These are phyloP conservation scores for Phytophthora citrophthora DNA, from an alignment of 352 stramenopile genomes.

Conservation along the genomic window DNA sequence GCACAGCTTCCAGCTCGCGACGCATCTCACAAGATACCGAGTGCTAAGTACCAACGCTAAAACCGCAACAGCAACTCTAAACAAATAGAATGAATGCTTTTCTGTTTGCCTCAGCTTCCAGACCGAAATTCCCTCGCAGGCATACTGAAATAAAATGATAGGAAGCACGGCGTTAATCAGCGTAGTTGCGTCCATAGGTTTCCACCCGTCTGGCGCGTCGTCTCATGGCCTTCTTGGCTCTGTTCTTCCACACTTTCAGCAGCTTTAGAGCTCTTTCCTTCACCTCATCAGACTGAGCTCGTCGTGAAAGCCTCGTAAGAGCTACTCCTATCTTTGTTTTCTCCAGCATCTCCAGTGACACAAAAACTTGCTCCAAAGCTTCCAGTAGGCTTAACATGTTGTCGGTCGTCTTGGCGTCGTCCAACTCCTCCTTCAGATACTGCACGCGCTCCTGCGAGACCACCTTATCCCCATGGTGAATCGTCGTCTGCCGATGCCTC, in stretches of 20 bases:
- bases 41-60: not conserved
- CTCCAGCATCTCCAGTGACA: slow-evolving; percentile 86
- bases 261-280: slow-evolving; percentile 45
- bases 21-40: slow-evolving; percentile 24
- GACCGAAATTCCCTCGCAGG: not conserved
- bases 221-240: slow-evolving; percentile 73
- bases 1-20: slow-evolving; percentile 25
- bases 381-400: slow-evolving; percentile 61
- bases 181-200: slow-evolving; percentile 75
- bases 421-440: slow-evolving; percentile 70
- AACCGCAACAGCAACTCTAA: slow-evolving; percentile 4
- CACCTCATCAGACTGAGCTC: slow-evolving; percentile 45
- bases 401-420: slow-evolving; percentile 50
- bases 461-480: slow-evolving; percentile 74
- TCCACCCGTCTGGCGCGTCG: slow-evolving; percentile 61
- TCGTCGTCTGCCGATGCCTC: slow-evolving; percentile 68
- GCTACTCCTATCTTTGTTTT: slow-evolving; percentile 62
- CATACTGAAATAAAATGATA: slow-evolving; percentile 1
- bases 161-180: slow-evolving; percentile 46
- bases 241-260: slow-evolving; percentile 67
- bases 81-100: slow-evolving; percentile 9
- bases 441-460: slow-evolving; percentile 71
- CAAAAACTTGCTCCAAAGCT: slow-evolving; percentile 67
- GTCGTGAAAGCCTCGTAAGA: slow-evolving; percentile 40
- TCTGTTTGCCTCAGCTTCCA: not conserved